Conservation (phyloP, 768 basidiomycete species). For the Mycena haematopus region DNA sequence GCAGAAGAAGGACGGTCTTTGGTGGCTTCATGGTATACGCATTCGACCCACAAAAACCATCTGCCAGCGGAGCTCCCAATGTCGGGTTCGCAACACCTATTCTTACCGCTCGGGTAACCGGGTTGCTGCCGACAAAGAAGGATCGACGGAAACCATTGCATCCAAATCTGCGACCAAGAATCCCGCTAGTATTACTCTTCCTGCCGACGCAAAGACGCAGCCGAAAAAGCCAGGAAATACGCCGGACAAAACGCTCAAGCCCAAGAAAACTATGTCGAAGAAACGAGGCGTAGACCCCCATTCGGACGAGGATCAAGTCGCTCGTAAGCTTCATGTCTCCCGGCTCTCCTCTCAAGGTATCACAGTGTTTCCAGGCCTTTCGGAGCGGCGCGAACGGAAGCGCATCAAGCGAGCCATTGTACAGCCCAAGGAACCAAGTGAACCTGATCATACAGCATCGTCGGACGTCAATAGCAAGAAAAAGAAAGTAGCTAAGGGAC, state of each 20-base stretch:
- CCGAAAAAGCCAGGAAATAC: constrained; percentile 3
- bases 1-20: constrained; percentile 46
- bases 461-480: constrained; percentile 15
- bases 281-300: constrained; percentile 28
- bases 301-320: constrained; percentile 43
- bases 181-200: not conserved
- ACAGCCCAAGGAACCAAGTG: constrained; percentile 36
- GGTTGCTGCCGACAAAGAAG: not conserved
- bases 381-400: constrained; percentile 70
- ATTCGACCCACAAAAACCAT: constrained; percentile 21
- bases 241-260: not conserved
- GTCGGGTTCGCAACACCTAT: constrained; percentile 21
- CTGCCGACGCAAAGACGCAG: not conserved
- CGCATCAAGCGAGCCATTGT: constrained; percentile 63
- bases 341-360: not conserved
- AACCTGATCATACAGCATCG: constrained; percentile 28
- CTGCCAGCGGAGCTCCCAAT: constrained; percentile 2
- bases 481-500: constrained; percentile 20
- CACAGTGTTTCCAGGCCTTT: constrained; percentile 52
- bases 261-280: constrained; percentile 5
- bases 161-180: constrained; percentile 6
- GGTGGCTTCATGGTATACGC: constrained; percentile 38
- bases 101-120: constrained; percentile 12
- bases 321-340: constrained; percentile 39
- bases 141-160: constrained; percentile 1